phyloP scores from a whole-genome alignment of 2,329 filamentous ascomycete genomes.

The Paecilomyces variotii region DNA sequence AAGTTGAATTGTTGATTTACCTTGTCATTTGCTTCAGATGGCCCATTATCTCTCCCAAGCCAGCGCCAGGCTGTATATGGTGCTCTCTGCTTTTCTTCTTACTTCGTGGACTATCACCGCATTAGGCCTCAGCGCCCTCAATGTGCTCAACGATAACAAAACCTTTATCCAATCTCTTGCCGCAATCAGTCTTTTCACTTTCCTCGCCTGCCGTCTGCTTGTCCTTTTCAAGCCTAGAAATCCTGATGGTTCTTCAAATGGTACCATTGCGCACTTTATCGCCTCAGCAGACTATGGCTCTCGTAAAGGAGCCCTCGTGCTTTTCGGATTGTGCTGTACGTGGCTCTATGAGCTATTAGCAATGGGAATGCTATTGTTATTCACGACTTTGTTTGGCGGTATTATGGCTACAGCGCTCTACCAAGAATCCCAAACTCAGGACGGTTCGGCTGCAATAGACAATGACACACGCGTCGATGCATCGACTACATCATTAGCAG shows the following conservation, averaged over 20 bases:
- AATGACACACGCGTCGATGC: neutral
- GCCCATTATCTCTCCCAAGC: neutral
- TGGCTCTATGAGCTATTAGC: slow-evolving; percentile 5
- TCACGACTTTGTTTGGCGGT: slow-evolving; percentile 9
- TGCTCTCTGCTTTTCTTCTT: neutral
- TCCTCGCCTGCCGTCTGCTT: slow-evolving; percentile 9
- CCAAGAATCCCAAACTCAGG: slow-evolving; percentile 2
- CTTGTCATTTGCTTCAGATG: neutral
- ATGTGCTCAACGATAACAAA: neutral
- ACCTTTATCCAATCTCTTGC: slow-evolving; percentile 3
- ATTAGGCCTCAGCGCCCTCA: neutral
- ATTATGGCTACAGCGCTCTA: slow-evolving; percentile 5
- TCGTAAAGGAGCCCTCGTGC: slow-evolving; percentile 2
- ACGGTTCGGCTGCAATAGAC: neutral
- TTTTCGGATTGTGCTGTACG: slow-evolving; percentile 2
- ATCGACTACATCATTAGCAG: neutral
- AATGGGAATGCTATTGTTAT: slow-evolving; percentile 5
- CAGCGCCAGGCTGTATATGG: neutral
- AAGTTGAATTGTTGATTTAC: neutral
- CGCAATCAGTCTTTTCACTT: slow-evolving; percentile 12
- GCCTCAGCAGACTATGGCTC: slow-evolving; percentile 7
- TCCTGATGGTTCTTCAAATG: neutral
- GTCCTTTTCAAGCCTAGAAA: slow-evolving; percentile 2
- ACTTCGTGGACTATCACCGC: neutral
- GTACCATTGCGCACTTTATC: slow-evolving; percentile 8